phyloP scores from a whole-genome alignment of 768 basidiomycete species.

The Sarcodon sp. region DNA sequence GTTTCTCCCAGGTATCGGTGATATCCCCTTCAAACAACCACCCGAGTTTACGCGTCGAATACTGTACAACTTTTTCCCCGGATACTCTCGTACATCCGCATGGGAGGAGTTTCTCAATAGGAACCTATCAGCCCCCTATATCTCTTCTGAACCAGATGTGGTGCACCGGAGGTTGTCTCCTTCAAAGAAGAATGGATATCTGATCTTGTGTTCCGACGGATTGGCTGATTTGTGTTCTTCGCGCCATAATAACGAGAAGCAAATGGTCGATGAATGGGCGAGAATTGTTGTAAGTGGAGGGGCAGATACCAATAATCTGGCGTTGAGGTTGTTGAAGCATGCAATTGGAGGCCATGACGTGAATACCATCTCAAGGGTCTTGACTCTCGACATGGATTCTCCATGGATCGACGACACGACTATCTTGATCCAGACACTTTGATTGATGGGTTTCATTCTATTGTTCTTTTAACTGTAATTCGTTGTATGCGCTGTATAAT shows the following conservation, averaged over 20 bases:
- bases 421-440: slow-evolving; percentile 22
- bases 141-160: slow-evolving; percentile 28
- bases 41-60: slow-evolving; percentile 17
- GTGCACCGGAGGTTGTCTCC: slow-evolving; percentile 19
- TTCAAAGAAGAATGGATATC: slow-evolving; percentile 6
- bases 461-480: neutral
- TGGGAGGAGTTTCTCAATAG: slow-evolving; percentile 18
- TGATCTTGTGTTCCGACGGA: slow-evolving; percentile 36
- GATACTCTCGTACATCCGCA: slow-evolving; percentile 20
- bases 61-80: slow-evolving; percentile 20
- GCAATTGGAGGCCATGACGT: slow-evolving; percentile 29
- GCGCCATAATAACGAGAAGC: slow-evolving; percentile 9
- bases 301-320: slow-evolving; percentile 19
- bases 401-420: slow-evolving; percentile 42
- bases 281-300: slow-evolving; percentile 1
- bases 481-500: neutral
- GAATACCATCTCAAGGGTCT: slow-evolving; percentile 24
- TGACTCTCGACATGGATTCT: slow-evolving; percentile 37
- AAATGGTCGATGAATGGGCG: slow-evolving; percentile 23
- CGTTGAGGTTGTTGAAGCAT: slow-evolving; percentile 26
- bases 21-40: slow-evolving; percentile 25
- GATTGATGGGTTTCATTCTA: neutral
- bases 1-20: slow-evolving; percentile 17
- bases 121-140: slow-evolving; percentile 31
- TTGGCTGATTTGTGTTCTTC: slow-evolving; percentile 23